Evolutionary conservation across 2,329 filamentous ascomycete genomes (phyloP), one percentile per base, ranked within the genome.

Genomic region (Pestalotiopsis sp.): DNA sequence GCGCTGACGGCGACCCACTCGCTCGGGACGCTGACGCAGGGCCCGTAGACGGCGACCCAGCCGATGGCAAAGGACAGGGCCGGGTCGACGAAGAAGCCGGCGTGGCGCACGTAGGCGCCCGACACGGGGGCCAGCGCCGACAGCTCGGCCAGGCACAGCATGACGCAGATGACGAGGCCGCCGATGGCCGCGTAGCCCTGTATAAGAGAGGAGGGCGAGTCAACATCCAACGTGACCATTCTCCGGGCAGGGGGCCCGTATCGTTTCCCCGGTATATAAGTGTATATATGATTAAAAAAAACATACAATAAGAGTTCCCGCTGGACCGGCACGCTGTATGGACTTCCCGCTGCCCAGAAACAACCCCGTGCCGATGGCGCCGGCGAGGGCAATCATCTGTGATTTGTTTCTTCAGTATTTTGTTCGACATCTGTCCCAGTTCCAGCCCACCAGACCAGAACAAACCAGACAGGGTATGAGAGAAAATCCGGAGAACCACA

Each of bases 281-380:
- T 5, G 3, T n/a, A 27, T 4, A 7, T n/a, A 14, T 25, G 59
- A 23, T 25, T 11, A 17, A 27, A 25, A 5, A 7, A 17, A 12
- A 45, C 61, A 25, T 20, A 64, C 61, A 63, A 63, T 41, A 20
- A 63, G 31, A 25, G 61, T 64, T 23, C 67, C 67, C 6, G 66
- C 38, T 9, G 89, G 90, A 17, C 90, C 90, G 73, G 88, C 90
- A 14, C 78, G 80, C 11, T 82, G 79, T 67, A 91, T 79, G 11
- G 88, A 88, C 25, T 76, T 77, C 52, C 88, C 90, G 1, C 89
- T 90, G 58, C 89, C 87, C 65, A 93, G 88, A 76, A 92, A 93
- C 13, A 93, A 82, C 79, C 91, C 64, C 4, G 64, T 65, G 9
- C 64, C 87, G 81, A 77, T 70, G 69, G 83, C 82, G 64, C 83